Percentiles rank a stretch among this genome's conserved stretches.
Evolutionary conservation across 495 filamentous ascomycete species (phyloP).

Genomic region (Hypoxylon crocopeplum): DNA sequence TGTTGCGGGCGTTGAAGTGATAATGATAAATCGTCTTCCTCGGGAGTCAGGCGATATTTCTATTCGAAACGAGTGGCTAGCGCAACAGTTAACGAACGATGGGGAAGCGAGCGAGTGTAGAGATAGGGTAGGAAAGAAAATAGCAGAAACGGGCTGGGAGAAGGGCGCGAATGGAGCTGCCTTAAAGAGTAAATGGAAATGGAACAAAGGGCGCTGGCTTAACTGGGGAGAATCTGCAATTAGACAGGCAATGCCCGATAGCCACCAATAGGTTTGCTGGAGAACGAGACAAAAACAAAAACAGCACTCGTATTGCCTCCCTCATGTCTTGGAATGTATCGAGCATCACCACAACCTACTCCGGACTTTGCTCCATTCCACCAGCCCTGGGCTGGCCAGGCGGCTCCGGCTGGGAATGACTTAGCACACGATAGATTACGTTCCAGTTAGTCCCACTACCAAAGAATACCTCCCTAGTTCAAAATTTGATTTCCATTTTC

Average conservation of each 20-base stretch:
- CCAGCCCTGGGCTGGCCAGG: neutral
- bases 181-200: conserved; percentile 28
- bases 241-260: conserved; percentile 35
- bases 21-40: conserved; percentile 3
- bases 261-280: conserved; percentile 26
- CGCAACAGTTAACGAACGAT: conserved; percentile 31
- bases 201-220: conserved; percentile 25
- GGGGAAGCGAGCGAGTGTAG: conserved; percentile 5
- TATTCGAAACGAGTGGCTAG: conserved; percentile 17
- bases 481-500: conserved; percentile 36
- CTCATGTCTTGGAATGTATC: conserved; percentile 41
- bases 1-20: conserved; percentile 3
- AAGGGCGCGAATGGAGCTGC: conserved; percentile 8
- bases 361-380: conserved; percentile 25
- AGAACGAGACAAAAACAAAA: conserved; percentile 32
- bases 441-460: conserved; percentile 24
- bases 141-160: neutral
- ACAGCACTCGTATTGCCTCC: conserved; percentile 23
- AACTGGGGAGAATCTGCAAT: conserved; percentile 35
- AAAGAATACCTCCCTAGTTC: conserved; percentile 29
- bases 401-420: neutral
- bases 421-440: conserved; percentile 21
- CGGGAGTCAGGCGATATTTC: neutral
- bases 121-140: neutral
- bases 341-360: neutral